Base-by-base conservation (phyloP, 306 rosid species). In the Acacia melanoxylon region DNA sequence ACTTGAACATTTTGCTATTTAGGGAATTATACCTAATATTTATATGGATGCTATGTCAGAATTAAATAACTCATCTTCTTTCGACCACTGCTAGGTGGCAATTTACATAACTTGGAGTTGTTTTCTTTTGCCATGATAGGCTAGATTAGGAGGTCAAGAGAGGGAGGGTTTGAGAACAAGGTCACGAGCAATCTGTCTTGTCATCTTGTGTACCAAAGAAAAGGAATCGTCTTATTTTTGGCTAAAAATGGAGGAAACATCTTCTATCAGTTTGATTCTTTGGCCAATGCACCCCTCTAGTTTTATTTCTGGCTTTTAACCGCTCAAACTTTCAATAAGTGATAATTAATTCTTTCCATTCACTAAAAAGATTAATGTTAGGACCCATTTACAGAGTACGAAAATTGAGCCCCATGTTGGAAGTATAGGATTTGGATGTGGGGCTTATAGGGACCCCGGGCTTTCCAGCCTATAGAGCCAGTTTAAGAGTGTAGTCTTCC, bases 71-170 rank as follows among this genome's bases (percentile, higher is more conserved):
- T 19, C 22, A 9, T 37, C 4, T 61, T n/a, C 6, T 56, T 19
- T 73, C 54, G 49, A 15, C 49, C 68, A 33, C 74, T 35, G 46
- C 12, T 22, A n/a, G 52, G 74, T 76, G 80, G 70, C 61, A 63
- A 54, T 83, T 76, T 63, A 46, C 24, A 52, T 65, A 51, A 54
- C 76, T 51, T 65, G 77, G 80, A 68, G 29, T 33, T 29, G 48
- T 40, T 68, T 35, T 19, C 72, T 35, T 68, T 68, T 35, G 27
- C 46, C 25, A 37, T 15, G 2, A 3, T 42, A 37, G 48, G 48
- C 27, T 68, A 9, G 72, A 10, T 6, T 16, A 14, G 42, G 42
- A 14, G 70, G 70, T 65, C 35, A 35, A 17, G 22, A 65, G 70
- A 8, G 22, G 40, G 42, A 11, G 25, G 71, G 45, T 66, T 66